Evolutionary conservation across 177 flowering plant species (phyloP).

Genomic region (Vitis hybrid): DNA sequence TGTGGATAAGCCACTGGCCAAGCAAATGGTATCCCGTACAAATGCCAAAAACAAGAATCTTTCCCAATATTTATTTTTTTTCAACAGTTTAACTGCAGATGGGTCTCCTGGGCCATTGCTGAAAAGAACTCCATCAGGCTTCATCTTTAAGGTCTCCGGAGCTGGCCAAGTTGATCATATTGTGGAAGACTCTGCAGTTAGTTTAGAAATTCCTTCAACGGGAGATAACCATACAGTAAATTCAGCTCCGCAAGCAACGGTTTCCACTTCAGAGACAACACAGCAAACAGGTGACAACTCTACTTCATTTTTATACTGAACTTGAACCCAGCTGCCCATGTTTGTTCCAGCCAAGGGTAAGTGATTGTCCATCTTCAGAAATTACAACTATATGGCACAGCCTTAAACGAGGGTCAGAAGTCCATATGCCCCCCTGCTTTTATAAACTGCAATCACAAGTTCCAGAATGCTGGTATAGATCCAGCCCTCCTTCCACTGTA

Average conservation of each 20-base stretch:
- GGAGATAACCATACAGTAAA: conserved; percentile 91
- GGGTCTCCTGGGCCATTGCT: too few species aligned
- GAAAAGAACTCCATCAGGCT: too few species aligned
- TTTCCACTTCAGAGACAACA: conserved; percentile 64
- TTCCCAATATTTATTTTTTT: too few species aligned
- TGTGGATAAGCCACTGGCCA: too few species aligned
- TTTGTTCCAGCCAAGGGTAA: conserved; percentile 94
- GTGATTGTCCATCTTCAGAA: conserved; percentile 70
- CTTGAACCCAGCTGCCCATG: conserved; percentile 97
- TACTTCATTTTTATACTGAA: conserved; percentile 59
- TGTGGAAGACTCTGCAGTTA: conserved; percentile 3
- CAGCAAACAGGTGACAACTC: conserved; percentile 85
- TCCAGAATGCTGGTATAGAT: conserved; percentile 91
- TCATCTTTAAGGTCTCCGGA: too few species aligned
- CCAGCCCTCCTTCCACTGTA: too few species aligned
- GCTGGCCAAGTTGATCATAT: too few species aligned
- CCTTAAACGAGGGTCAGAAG: conserved; percentile 13
- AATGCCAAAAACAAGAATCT: too few species aligned
- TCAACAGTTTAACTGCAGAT: too few species aligned
- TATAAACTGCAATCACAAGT: conserved; percentile 93
- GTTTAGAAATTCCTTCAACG: conserved; percentile 81
- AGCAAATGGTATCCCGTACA: too few species aligned
- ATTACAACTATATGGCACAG: conserved; percentile 68
- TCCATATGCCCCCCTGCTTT: conserved; percentile 92
- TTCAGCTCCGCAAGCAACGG: conserved; percentile 86